These are phyloP conservation scores for Thielaviopsis populi DNA, from an alignment of 2,329 filamentous ascomycete species.

Conservation along the genomic window DNA sequence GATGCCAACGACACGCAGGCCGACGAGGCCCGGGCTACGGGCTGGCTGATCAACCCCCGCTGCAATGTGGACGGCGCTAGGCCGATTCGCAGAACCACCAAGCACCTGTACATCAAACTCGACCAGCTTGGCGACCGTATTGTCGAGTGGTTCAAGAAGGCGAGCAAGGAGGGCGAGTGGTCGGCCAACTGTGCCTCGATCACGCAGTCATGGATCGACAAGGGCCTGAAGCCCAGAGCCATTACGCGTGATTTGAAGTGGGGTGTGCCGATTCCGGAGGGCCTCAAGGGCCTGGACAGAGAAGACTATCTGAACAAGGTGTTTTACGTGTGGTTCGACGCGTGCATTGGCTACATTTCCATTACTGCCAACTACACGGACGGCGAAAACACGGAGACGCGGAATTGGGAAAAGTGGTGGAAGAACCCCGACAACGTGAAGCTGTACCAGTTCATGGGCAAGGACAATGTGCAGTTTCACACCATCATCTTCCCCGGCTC, in stretches of 20 bases:
- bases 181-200: slow-evolving; percentile 60
- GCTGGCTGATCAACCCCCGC: slow-evolving; percentile 59
- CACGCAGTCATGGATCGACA: slow-evolving; percentile 65
- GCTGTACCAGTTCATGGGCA: slow-evolving; percentile 92
- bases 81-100: slow-evolving; percentile 67
- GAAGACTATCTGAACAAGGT: slow-evolving; percentile 50
- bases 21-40: slow-evolving; percentile 26
- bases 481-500: slow-evolving; percentile 74
- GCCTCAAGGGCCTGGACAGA: slow-evolving; percentile 34
- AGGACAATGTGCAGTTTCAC: slow-evolving; percentile 49
- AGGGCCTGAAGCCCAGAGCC: slow-evolving; percentile 71
- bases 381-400: slow-evolving; percentile 29
- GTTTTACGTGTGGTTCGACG: slow-evolving; percentile 87
- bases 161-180: slow-evolving; percentile 62
- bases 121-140: slow-evolving; percentile 69
- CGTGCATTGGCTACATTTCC: slow-evolving; percentile 87
- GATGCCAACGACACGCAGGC: slow-evolving; percentile 24
- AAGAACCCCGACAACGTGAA: slow-evolving; percentile 73
- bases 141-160: slow-evolving; percentile 59
- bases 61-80: slow-evolving; percentile 84
- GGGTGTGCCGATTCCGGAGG: slow-evolving; percentile 50
- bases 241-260: slow-evolving; percentile 90
- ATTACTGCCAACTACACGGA: slow-evolving; percentile 82
- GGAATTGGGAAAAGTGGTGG: slow-evolving; percentile 91
- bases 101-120: slow-evolving; percentile 77